Percentiles rank a stretch among this genome's conserved stretches.
phyloP scores from a whole-genome alignment of 495 filamentous ascomycete genomes.

The Aspergillus carlsbadensis region DNA sequence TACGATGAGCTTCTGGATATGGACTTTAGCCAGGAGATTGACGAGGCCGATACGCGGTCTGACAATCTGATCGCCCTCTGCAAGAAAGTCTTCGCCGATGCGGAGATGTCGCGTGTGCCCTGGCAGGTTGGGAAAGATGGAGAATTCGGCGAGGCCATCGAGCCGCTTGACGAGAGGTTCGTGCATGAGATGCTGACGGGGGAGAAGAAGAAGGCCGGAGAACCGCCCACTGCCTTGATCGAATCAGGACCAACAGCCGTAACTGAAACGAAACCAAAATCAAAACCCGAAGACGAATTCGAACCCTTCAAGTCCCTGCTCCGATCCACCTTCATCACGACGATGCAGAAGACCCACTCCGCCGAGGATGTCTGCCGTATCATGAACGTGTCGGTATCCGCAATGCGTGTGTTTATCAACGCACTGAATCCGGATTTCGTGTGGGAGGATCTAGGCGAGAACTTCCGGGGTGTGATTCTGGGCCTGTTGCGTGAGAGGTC shows the following conservation, averaged over 20 bases:
- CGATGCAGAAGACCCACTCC: background rate
- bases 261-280: background rate
- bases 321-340: background rate
- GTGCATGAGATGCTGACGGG: background rate
- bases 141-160: background rate
- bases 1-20: background rate
- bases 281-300: background rate
- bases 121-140: background rate
- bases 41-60: background rate
- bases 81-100: background rate
- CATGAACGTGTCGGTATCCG: background rate
- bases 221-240: background rate
- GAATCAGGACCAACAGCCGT: background rate
- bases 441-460: background rate
- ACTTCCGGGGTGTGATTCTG: background rate
- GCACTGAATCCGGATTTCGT: background rate
- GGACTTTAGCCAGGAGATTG: background rate
- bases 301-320: background rate
- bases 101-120: background rate
- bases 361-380: background rate
- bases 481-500: background rate
- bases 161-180: background rate
- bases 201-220: background rate
- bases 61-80: background rate
- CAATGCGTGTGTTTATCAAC: background rate